phyloP scores from a whole-genome alignment of 352 stramenopile genomes.

The Pythium folliculosum region DNA sequence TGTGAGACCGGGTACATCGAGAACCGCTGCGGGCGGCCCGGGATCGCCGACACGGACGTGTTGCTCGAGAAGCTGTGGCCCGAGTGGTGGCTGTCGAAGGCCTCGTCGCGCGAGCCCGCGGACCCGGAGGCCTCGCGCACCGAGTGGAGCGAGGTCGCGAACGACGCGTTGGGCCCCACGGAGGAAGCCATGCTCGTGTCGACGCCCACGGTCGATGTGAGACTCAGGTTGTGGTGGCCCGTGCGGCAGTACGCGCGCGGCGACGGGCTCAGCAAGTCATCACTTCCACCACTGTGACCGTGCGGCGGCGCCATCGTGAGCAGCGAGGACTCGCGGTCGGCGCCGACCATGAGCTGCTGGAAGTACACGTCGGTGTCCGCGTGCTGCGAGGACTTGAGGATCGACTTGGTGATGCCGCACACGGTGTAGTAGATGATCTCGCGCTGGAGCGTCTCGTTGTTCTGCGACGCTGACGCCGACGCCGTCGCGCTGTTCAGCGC shows the following conservation, averaged over 20 bases:
- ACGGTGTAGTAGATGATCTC: conserved; percentile 87
- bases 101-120: conserved; percentile 1
- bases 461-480: conserved; percentile 38
- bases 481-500: not conserved
- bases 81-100: not conserved
- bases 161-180: conserved; percentile 6
- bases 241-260: conserved; percentile 55
- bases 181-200: conserved; percentile 16
- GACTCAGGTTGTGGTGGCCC: not conserved
- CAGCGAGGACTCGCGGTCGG: conserved; percentile 48
- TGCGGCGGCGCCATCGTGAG: not conserved
- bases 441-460: conserved; percentile 73
- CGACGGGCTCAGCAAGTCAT: conserved; percentile 33
- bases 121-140: conserved; percentile 5
- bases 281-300: too few relatives aligned
- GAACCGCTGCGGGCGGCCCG: conserved; percentile 28
- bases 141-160: conserved; percentile 2
- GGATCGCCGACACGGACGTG: not conserved
- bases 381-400: conserved; percentile 52
- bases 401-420: conserved; percentile 75
- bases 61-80: conserved; percentile 17
- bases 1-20: conserved; percentile 74
- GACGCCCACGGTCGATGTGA: conserved; percentile 3
- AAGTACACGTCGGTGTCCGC: conserved; percentile 30
- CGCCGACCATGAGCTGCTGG: conserved; percentile 57